Conservation (phyloP, 1,139 yeast species). For the Williopsis jadinii region DNA sequence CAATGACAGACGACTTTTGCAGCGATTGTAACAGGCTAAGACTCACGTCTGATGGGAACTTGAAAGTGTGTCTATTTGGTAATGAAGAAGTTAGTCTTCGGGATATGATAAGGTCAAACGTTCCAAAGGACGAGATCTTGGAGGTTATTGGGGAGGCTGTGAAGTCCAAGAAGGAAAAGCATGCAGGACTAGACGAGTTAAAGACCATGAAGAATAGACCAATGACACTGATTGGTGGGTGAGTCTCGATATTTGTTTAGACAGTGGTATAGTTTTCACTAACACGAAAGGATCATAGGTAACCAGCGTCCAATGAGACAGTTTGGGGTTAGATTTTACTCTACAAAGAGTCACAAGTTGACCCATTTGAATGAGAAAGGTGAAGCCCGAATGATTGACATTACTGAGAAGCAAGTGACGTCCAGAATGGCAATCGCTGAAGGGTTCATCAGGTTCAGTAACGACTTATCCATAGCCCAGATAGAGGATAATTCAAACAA, state of each 20-base stretch:
- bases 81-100: slow-evolving; percentile 40
- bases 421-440: slow-evolving; percentile 34
- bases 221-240: slow-evolving; percentile 49
- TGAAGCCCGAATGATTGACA: slow-evolving; percentile 42
- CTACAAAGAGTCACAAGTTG: slow-evolving; percentile 15
- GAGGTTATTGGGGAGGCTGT: slow-evolving; percentile 37
- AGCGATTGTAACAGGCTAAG: slow-evolving; percentile 41
- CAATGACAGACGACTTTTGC: slow-evolving; percentile 47
- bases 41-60: slow-evolving; percentile 43
- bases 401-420: slow-evolving; percentile 31
- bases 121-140: slow-evolving; percentile 28
- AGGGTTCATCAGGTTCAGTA: slow-evolving; percentile 34
- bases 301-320: too few species aligned
- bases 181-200: slow-evolving; percentile 41
- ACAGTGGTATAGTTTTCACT: not conserved
- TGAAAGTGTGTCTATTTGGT: slow-evolving; percentile 47
- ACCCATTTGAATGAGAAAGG: slow-evolving; percentile 38
- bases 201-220: slow-evolving; percentile 41
- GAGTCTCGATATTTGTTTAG: slow-evolving; percentile 10
- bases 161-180: slow-evolving; percentile 36
- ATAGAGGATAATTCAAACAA: slow-evolving; percentile 31
- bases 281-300: too few species aligned
- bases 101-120: slow-evolving; percentile 31
- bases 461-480: slow-evolving; percentile 23
- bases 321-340: slow-evolving; percentile 5